Evolutionary conservation across 2,329 filamentous ascomycete species (phyloP).

Genomic region (Fusarium coffeatum): DNA sequence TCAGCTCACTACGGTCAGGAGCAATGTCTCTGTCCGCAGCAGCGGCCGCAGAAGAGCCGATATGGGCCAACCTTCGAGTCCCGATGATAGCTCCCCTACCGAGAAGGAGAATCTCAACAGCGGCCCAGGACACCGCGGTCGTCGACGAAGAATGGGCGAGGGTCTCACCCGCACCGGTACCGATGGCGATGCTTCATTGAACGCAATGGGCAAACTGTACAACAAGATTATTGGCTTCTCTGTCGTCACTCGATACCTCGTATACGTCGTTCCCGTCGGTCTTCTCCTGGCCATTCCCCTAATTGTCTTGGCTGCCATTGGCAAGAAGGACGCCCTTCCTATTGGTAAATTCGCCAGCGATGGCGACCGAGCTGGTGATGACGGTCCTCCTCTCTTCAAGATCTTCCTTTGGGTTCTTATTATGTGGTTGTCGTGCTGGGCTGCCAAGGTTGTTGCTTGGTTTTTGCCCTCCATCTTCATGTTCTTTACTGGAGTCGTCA

Average conservation of each 20-base stretch:
- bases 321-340: conserved; percentile 37
- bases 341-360: conserved; percentile 26
- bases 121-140: conserved; percentile 52
- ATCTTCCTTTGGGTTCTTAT: conserved; percentile 78
- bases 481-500: conserved; percentile 76
- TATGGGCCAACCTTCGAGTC: conserved; percentile 48
- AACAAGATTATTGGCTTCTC: conserved; percentile 72
- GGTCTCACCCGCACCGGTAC: conserved; percentile 58
- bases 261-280: conserved; percentile 74
- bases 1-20: conserved; percentile 67
- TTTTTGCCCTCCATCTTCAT: conserved; percentile 71
- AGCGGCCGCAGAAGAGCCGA: conserved; percentile 60
- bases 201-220: conserved; percentile 74
- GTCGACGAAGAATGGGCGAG: conserved; percentile 62
- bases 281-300: conserved; percentile 71
- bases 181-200: conserved; percentile 69
- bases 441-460: conserved; percentile 72
- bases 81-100: conserved; percentile 48
- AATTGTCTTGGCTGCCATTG: conserved; percentile 63
- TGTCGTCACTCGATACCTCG: conserved; percentile 72
- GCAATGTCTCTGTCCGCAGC: conserved; percentile 60
- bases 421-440: conserved; percentile 75
- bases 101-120: conserved; percentile 61
- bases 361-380: conserved; percentile 14
- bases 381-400: conserved; percentile 65